Evolutionary conservation across 2,329 filamentous ascomycete genomes (phyloP).

Genomic region (Thelonectria blattea): DNA sequence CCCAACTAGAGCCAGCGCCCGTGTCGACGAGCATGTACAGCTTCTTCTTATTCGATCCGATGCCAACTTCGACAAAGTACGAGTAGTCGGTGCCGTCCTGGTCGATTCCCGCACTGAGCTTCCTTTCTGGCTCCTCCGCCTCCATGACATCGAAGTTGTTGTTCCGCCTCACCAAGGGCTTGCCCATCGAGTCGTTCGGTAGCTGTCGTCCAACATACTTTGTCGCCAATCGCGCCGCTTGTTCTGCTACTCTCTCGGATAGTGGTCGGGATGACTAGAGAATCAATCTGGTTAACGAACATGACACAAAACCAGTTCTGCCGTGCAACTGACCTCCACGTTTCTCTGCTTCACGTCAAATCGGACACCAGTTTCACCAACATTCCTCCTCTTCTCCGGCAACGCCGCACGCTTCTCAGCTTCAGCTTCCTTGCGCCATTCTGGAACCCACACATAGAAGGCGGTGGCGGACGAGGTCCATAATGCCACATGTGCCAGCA

Average conservation of each 20-base stretch:
- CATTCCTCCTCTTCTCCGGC: constrained; percentile 35
- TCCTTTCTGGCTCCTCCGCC: constrained; percentile 52
- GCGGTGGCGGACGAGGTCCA: constrained; percentile 54
- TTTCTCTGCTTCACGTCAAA: constrained; percentile 50
- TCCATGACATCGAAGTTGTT: constrained; percentile 56
- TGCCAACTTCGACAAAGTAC: constrained; percentile 64
- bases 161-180: constrained; percentile 43
- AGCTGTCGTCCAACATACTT: constrained; percentile 45
- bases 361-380: constrained; percentile 33
- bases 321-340: constrained; percentile 39
- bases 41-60: constrained; percentile 61
- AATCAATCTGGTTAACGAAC: constrained; percentile 22
- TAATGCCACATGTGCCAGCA: constrained; percentile 55
- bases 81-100: constrained; percentile 72
- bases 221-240: constrained; percentile 46
- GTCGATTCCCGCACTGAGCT: constrained; percentile 60
- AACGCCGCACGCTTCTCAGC: constrained; percentile 28
- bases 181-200: constrained; percentile 16
- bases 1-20: constrained; percentile 78
- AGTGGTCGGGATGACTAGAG: constrained; percentile 43
- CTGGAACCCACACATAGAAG: constrained; percentile 54
- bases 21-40: constrained; percentile 71
- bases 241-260: constrained; percentile 45
- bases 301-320: constrained; percentile 8
- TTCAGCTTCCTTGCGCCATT: constrained; percentile 41